Evolutionary conservation across 371 early-diverging fungal species (phyloP).

Genomic region (Lichtheimia hyalospora): DNA sequence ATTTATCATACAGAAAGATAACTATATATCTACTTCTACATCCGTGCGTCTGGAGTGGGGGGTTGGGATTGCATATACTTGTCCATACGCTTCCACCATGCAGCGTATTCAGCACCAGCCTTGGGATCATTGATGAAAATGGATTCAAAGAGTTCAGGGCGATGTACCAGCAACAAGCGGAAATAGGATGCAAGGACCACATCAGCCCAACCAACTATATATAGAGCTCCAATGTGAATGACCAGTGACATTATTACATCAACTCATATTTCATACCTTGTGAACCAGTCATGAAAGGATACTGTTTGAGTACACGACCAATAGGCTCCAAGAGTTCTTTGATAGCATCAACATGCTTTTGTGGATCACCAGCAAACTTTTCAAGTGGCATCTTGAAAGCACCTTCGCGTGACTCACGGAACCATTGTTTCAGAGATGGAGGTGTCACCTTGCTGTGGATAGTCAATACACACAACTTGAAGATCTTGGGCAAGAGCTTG

Average conservation of each 20-base stretch:
- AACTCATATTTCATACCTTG: conserved; percentile 7
- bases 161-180: conserved; percentile 5
- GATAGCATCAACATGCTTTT: conserved; percentile 10
- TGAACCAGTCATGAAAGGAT: conserved; percentile 19
- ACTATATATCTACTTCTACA: not conserved
- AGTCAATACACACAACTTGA: conserved; percentile 10
- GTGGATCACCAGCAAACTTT: conserved; percentile 16
- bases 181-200: conserved; percentile 15
- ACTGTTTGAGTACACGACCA: conserved; percentile 8
- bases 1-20: too few species aligned
- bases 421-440: conserved; percentile 8
- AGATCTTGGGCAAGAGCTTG: conserved; percentile 16
- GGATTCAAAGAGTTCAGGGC: conserved; percentile 16
- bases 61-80: conserved; percentile 9
- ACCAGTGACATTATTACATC: not conserved
- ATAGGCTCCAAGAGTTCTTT: conserved; percentile 5
- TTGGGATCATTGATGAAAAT: conserved; percentile 12
- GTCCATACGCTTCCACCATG: conserved; percentile 19
- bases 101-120: not conserved
- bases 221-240: too few species aligned
- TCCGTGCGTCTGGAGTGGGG: not conserved
- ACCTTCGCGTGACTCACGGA: conserved; percentile 12
- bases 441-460: not conserved
- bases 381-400: conserved; percentile 15
- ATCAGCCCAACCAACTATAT: conserved; percentile 20